phyloP scores from a whole-genome alignment of 2,329 filamentous ascomycete genomes.

The Pseudophaeomoniella oleicola region DNA sequence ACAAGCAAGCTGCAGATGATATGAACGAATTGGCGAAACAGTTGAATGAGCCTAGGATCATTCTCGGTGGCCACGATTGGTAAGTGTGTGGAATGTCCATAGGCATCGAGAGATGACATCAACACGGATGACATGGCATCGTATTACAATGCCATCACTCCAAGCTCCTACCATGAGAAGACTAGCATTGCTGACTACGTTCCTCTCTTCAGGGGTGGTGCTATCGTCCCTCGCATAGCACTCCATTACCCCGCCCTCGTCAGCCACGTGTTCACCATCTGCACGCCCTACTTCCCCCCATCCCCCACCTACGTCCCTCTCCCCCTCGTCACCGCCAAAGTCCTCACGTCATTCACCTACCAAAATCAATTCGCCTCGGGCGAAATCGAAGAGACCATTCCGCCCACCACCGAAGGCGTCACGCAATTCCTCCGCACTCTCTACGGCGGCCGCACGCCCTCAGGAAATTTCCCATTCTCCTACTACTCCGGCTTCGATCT shows the following conservation, averaged over 20 bases:
- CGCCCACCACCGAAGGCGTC: conserved; percentile 44
- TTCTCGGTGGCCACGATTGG: conserved; percentile 88
- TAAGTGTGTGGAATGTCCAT: too few species aligned
- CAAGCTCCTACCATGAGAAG: too few species aligned
- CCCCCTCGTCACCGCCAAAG: conserved; percentile 42
- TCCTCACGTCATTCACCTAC: conserved; percentile 61
- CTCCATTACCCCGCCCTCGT: conserved; percentile 61
- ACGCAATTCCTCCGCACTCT: conserved; percentile 55
- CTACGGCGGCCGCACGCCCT: conserved; percentile 50
- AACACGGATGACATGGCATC: too few species aligned
- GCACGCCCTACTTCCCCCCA: conserved; percentile 58
- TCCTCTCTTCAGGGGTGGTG: conserved; percentile 46
- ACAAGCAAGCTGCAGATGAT: conserved; percentile 60
- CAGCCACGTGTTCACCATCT: conserved; percentile 62
- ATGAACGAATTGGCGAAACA: conserved; percentile 56
- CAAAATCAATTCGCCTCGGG: conserved; percentile 65
- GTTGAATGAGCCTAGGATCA: conserved; percentile 42
- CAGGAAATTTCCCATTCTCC: conserved; percentile 42
- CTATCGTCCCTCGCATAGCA: conserved; percentile 58
- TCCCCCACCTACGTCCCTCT: conserved; percentile 37
- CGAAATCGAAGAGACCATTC: conserved; percentile 44
- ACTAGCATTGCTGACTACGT: too few species aligned
- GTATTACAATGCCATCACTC: too few species aligned
- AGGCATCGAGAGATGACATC: too few species aligned
- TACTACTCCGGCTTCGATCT: conserved; percentile 48